These are phyloP conservation scores for Capronia epimyces DNA, from an alignment of 2,329 filamentous ascomycete genomes.

Conservation along the genomic window DNA sequence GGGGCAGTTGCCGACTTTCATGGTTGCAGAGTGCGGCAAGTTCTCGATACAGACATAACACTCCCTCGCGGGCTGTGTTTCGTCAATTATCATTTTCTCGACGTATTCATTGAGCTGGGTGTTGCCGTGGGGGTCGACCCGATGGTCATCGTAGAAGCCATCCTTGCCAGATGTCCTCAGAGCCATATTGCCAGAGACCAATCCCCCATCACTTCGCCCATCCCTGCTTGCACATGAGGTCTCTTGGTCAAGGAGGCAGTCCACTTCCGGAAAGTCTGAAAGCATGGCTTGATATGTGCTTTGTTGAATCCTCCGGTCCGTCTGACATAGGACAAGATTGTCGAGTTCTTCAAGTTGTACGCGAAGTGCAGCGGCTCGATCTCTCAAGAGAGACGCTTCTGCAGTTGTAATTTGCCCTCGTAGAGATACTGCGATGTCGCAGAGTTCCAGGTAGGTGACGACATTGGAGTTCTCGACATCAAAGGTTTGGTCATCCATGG, in stretches of 20 bases:
- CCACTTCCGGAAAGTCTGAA: conserved; percentile 8
- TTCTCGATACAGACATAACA: conserved; percentile 9
- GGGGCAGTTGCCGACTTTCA: conserved; percentile 3
- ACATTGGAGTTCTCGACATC: neutral
- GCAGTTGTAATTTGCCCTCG: neutral
- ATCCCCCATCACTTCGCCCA: neutral
- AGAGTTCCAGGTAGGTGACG: conserved; percentile 1
- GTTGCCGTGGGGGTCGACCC: conserved; percentile 1
- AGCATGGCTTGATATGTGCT: conserved; percentile 18
- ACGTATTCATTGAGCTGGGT: conserved; percentile 8
- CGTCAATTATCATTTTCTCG: conserved; percentile 3
- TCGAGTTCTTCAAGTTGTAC: conserved; percentile 5
- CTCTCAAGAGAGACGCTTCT: neutral
- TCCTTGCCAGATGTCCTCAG: conserved; percentile 1
- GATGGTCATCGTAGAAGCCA: conserved; percentile 11
- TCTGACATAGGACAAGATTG: neutral
- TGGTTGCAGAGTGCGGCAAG: neutral
- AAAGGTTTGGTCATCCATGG: neutral
- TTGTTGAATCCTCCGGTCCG: conserved; percentile 7
- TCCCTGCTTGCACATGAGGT: neutral
- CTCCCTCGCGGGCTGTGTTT: conserved; percentile 1
- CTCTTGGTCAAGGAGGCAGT: conserved; percentile 1
- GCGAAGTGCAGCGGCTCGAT: conserved; percentile 1
- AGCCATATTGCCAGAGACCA: neutral
- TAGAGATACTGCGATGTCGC: neutral